phyloP scores from a whole-genome alignment of 2,329 filamentous ascomycete genomes.

The Aspergillus brasiliensis region DNA sequence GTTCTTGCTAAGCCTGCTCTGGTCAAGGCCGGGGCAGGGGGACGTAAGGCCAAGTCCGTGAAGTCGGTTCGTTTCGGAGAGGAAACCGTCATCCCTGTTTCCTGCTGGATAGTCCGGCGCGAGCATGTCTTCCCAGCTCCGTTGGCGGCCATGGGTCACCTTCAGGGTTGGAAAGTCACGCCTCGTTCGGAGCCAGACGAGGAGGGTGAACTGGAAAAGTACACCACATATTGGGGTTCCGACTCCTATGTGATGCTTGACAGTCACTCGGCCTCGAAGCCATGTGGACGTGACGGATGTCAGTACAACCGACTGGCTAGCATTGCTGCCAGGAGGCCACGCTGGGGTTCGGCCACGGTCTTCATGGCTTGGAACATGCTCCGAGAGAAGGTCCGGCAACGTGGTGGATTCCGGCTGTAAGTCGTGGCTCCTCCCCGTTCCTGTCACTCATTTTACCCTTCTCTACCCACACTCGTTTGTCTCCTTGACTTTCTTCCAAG shows the following conservation, averaged over 20 bases:
- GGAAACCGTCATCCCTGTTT: conserved; percentile 23
- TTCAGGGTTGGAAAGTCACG: conserved; percentile 19
- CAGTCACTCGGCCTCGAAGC: background rate
- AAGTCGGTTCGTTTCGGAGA: conserved; percentile 31
- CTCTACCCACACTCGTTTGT: conserved; percentile 9
- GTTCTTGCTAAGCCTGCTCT: conserved; percentile 15
- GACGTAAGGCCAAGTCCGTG: conserved; percentile 17
- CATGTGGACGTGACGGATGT: conserved; percentile 6
- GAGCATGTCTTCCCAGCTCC: conserved; percentile 19
- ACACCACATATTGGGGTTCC: conserved; percentile 16
- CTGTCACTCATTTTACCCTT: conserved; percentile 5
- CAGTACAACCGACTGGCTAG: conserved; percentile 4
- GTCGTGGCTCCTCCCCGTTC: background rate
- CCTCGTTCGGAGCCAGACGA: conserved; percentile 16
- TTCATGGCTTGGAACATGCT: conserved; percentile 6
- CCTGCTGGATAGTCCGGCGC: conserved; percentile 31
- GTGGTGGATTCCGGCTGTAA: conserved; percentile 2
- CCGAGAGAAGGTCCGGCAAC: conserved; percentile 2
- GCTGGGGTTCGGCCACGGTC: conserved; percentile 3
- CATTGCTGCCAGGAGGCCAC: background rate
- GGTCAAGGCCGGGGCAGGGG: conserved; percentile 10
- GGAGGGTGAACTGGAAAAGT: conserved; percentile 15
- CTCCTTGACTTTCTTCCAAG: background rate
- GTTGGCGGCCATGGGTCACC: conserved; percentile 10
- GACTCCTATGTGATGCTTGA: conserved; percentile 12